Conservation (phyloP, 176 grass and related monocot genomes). For the Oryza meyeriana region DNA sequence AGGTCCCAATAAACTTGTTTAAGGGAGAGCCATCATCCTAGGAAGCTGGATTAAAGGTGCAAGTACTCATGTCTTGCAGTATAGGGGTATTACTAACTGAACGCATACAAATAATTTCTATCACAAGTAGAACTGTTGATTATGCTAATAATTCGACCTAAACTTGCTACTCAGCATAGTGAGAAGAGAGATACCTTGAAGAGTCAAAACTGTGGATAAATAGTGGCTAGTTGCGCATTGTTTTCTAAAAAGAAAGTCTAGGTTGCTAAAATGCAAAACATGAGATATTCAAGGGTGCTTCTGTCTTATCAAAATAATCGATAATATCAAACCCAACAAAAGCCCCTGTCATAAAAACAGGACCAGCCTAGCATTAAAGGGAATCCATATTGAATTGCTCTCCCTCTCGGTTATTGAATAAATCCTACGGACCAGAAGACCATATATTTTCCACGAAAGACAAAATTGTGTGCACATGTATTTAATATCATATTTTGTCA, state of each 20-base stretch:
- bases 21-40: background rate
- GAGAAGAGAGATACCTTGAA: slow-evolving; percentile 5
- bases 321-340: slow-evolving; percentile 20
- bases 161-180: background rate
- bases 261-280: background rate
- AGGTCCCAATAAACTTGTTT: background rate
- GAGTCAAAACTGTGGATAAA: background rate
- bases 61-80: background rate
- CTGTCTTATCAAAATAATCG: background rate
- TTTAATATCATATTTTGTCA: background rate
- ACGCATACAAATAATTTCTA: background rate
- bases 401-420: background rate
- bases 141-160: background rate
- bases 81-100: background rate
- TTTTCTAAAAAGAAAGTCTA: background rate
- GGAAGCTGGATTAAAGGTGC: background rate
- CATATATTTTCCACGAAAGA: background rate
- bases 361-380: background rate
- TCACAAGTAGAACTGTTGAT: background rate
- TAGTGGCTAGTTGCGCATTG: background rate
- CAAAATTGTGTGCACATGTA: background rate
- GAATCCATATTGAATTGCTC: background rate
- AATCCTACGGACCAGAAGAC: background rate
- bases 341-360: slow-evolving; percentile 2
- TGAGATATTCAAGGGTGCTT: background rate